Base-by-base conservation (phyloP, 768 basidiomycete species). In the Udeniomyces megalosporus region DNA sequence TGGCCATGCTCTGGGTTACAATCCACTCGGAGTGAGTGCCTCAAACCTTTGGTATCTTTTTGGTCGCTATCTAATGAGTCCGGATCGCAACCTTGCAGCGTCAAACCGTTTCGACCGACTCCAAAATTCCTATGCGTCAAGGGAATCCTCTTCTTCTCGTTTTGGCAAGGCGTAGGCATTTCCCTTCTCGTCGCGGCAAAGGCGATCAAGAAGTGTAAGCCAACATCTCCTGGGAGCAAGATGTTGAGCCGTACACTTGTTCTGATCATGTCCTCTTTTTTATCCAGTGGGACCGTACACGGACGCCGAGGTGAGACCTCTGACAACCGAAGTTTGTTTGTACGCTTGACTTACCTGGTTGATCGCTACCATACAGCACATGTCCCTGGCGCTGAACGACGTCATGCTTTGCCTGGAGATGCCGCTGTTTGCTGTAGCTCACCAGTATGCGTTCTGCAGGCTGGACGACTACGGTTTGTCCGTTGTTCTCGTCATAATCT, bases 71-170 rank as follows among this genome's bases (percentile, higher is more conserved):
- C 42, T 28, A 12, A 32, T 3, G 4, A 26, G 15, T 31, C 28
- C 58, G n/a, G 5, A 10, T 24, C 34, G 17, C 17, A 1, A 15
- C n/a, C 10, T n/a, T 7, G 12, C 47, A 58, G 60, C 38, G 52
- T 52, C 49, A 66, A 68, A 44, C 69, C 65, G 38, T 67, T 57
- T 63, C 75, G 93, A 12, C 90, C 90, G 0, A 81, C 92, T 67
- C 90, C 95, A 2, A 99, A 99, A 74, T 99, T 99, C 74, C 82
- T 97, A 29, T 99, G 91, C 71, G 91, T 99, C 68, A 99, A 99
- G 72, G 93, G 93, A 49, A 90, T 99, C 67, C 79, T 99, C 24
- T 96, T 96, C 78, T 93, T 95, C 74, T 91, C 88, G 1, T 99
- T 99, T 76, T 99, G 95, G 95, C 95, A 99, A 72, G 82, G 86